Evolutionary conservation across 2,329 filamentous ascomycete species (phyloP).

Genomic region (Trichoderma sp.): DNA sequence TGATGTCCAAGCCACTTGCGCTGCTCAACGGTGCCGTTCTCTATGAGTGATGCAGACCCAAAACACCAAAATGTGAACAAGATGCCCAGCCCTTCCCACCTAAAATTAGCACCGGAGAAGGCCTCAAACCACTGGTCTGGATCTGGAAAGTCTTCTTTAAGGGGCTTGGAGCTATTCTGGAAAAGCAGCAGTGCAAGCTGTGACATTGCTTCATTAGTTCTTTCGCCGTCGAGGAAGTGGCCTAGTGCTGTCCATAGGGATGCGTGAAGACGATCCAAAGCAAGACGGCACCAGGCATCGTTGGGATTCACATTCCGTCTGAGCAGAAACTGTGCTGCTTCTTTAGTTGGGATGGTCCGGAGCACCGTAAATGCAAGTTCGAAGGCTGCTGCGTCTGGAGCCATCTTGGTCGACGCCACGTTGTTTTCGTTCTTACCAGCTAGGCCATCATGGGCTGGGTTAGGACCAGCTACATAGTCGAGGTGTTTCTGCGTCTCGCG

Average conservation of each 20-base stretch:
- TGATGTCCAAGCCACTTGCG: slow-evolving; percentile 1
- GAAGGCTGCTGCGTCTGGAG: not conserved
- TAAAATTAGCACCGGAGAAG: slow-evolving; percentile 40
- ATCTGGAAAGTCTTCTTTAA: slow-evolving; percentile 39
- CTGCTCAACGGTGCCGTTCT: not conserved
- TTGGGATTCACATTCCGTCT: not conserved
- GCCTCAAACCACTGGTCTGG: slow-evolving; percentile 41
- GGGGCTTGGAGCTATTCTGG: slow-evolving; percentile 39
- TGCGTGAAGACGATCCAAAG: not conserved
- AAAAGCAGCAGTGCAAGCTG: slow-evolving; percentile 39
- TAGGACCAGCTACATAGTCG: not conserved
- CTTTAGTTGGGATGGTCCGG: not conserved
- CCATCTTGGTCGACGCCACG: not conserved
- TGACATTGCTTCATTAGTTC: not conserved
- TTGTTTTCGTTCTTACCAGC: not conserved
- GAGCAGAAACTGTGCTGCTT: not conserved
- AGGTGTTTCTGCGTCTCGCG: slow-evolving; percentile 11
- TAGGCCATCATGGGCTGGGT: not conserved
- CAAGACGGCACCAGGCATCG: slow-evolving; percentile 7
- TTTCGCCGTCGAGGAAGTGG: not conserved
- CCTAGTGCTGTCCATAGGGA: slow-evolving; percentile 1
- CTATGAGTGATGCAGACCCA: not conserved
- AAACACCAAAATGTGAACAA: slow-evolving; percentile 30
- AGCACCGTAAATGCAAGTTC: not conserved
- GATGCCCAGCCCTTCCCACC: slow-evolving; percentile 47